Evolutionary conservation across 805 yeast genomes (phyloP), one percentile per base, ranked within the genome.

Genomic region (Saitoella complicata): DNA sequence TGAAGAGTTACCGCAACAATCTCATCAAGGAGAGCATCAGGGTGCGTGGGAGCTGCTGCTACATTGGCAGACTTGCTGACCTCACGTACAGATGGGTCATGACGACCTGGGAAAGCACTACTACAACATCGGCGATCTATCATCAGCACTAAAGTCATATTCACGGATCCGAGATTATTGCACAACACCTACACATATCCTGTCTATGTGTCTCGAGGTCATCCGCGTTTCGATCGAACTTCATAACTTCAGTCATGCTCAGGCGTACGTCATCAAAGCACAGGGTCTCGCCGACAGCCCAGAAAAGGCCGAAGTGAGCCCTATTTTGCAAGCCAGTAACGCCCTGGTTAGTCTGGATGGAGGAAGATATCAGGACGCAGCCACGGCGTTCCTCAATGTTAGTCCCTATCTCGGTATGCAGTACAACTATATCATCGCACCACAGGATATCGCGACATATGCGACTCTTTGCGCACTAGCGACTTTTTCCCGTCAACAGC

Each of bases 1-100:
- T 49, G 37, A 49, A 49, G 45, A 39, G 52, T 21, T 49, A 49
- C 44, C 44, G 43, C 21, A 49, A 49, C 40, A 49, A 49, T 29
- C 36, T 49, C 40, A 45, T 49, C 32, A 49, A 49, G 35, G 52
- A 49, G 38, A 44, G 49, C 41, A 49, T 49, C 37, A 46, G 52
- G 9, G 21, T 21, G 21, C 4, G 21, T 21, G 21, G 21, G 21
- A 21, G 21, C 4, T 21, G 21, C 21, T 21, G 21, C 21, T 21
- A 21, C 21, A 21, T 21, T 21, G 21, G 21, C 21, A 4, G 2
- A 21, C 21, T 21, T 21, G 21, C 21, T 21, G 21, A 21, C 21
- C 21, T 21, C 21, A 21, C 21, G 4, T 21, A 21, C 21, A 21
- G 21, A 49, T 49, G 46, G 52, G 51, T 10, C 33, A 49, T 31